Percentiles rank a stretch among this genome's conserved stretches.
Evolutionary conservation across 169 alveolate genomes (phyloP).

Genomic region (Plasmodium yoelii): DNA sequence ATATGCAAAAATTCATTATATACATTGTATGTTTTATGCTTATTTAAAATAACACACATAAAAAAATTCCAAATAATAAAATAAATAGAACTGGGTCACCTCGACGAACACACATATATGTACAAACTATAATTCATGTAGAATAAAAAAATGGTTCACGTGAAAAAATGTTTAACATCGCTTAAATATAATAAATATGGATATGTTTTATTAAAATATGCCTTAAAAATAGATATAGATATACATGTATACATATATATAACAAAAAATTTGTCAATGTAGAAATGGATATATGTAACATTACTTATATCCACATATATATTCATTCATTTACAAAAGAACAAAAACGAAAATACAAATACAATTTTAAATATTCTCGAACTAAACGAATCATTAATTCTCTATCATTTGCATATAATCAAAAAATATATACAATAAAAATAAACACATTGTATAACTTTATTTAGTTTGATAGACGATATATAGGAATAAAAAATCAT

Average conservation of each 20-base stretch:
- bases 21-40: too few relatives aligned
- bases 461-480: too few relatives aligned
- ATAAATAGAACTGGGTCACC: too few relatives aligned
- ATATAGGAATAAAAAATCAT: too few relatives aligned
- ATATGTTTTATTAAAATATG: not conserved
- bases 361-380: not conserved
- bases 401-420: too few relatives aligned
- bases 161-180: not conserved
- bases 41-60: too few relatives aligned
- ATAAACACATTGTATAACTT: too few relatives aligned
- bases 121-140: not conserved
- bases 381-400: not conserved
- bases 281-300: not conserved
- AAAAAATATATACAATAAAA: too few relatives aligned
- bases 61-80: too few relatives aligned
- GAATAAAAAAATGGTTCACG: too few relatives aligned
- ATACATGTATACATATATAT: not conserved
- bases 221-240: not conserved
- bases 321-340: not conserved
- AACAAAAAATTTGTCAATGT: not conserved
- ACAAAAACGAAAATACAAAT: constrained; percentile 1
- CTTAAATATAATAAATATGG: not conserved
- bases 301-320: too few relatives aligned
- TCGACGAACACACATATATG: not conserved
- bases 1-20: too few relatives aligned